Evolutionary conservation across 306 rosid species (phyloP), one percentile per base, ranked within the genome.

Genomic region (Elaeagnus macrophylla): DNA sequence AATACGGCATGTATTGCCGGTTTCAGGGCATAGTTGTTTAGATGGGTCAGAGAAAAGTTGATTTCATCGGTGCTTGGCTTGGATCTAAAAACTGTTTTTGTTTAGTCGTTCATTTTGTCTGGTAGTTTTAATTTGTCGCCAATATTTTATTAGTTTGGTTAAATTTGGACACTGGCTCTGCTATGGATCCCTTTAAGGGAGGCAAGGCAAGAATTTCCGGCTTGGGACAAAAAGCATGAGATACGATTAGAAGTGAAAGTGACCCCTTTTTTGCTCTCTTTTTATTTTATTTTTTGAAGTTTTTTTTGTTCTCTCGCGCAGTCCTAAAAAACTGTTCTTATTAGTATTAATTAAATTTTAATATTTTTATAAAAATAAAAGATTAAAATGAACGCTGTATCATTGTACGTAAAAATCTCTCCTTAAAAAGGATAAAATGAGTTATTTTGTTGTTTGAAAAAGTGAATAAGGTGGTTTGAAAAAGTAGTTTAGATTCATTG

Each of bases 171-270:
- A 55, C 78, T 78, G 64, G 66, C 60, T 57, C 78, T 78, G 64
- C 68, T 49, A 64, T 75, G 81, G 93, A 78, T 77, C 80, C 90
- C 86, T 74, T 46, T 46, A 18, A 58, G 79, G 83, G 84, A 74
- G 90, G 86, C 88, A 83, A 76, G 74, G 80, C 94, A 81, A 81
- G 88, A 83, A 80, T 75, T 79, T 78, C 81, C 80, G 83, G 94
- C 79, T 50, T 70, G 77, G 77, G 90, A 83, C 94, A 75, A 83
- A 81, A 83, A 72, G 84, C 86, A 79, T 63, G 90, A 72, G 90
- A 77, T 73, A 66, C 74, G 75, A 90, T 79, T 77, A 61, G 45
- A 49, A 69, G 48, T 67, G 66, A 73, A 66, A 76, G 84, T 74
- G 95, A 81, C 81, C 53, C 42, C 39, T 25, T 2, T 25, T 44